These are phyloP conservation scores for Zygosaccharomyces bisporus DNA, from an alignment of 805 yeast genomes.

Conservation along the genomic window DNA sequence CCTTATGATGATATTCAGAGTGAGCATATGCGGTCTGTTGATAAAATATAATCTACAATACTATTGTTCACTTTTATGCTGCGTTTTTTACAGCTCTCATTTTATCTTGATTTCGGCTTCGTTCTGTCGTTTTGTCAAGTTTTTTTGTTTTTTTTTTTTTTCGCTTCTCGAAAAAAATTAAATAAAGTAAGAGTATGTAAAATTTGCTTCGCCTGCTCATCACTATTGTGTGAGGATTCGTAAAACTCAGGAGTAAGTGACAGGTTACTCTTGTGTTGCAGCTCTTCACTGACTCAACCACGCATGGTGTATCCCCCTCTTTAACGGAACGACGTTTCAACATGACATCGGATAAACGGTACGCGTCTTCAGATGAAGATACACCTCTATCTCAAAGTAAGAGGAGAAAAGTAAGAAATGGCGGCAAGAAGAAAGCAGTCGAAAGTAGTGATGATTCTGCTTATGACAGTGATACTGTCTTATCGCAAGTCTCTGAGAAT, in stretches of 20 bases:
- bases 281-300: not conserved
- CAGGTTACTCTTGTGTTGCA: not conserved
- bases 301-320: not conserved
- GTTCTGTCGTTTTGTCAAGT: not conserved
- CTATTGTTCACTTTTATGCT: too few species aligned
- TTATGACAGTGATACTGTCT: conserved; percentile 29
- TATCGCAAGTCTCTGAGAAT: conserved; percentile 18
- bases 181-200: not conserved
- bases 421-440: not conserved
- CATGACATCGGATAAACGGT: conserved; percentile 14
- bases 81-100: too few species aligned
- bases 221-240: not conserved
- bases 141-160: not conserved
- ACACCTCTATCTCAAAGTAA: conserved; percentile 18
- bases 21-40: too few species aligned
- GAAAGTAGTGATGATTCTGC: not conserved
- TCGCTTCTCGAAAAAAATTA: not conserved
- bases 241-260: not conserved
- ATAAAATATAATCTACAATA: too few species aligned
- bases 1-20: too few species aligned
- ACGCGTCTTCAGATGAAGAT: conserved; percentile 19
- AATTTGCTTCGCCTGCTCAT: not conserved
- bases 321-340: not conserved
- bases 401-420: conserved; percentile 11
- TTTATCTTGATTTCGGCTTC: not conserved